phyloP scores from a whole-genome alignment of 176 grass and related monocot species.

The Ensete glaucum region DNA sequence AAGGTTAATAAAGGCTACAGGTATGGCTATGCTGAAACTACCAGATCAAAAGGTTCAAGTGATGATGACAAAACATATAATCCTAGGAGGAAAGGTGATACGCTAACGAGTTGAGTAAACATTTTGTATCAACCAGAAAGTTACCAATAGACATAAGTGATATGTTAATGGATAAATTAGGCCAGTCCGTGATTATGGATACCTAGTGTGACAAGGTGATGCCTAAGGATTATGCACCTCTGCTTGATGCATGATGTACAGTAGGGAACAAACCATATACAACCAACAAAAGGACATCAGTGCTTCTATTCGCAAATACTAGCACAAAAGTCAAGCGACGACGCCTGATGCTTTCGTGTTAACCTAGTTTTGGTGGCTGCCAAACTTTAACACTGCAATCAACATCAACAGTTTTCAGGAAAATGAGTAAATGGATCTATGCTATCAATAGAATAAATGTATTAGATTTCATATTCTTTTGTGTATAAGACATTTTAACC shows the following conservation, averaged over 20 bases:
- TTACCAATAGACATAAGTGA: too few relatives aligned
- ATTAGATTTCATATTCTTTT: background rate
- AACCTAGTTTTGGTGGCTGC: background rate
- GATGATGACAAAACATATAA: too few relatives aligned
- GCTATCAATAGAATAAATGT: background rate
- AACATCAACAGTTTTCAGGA: background rate
- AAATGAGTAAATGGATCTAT: background rate
- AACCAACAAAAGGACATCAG: background rate
- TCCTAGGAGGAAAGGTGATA: too few relatives aligned
- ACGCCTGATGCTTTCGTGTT: background rate
- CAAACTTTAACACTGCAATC: background rate
- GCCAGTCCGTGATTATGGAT: too few relatives aligned
- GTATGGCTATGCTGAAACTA: background rate
- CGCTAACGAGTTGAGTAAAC: too few relatives aligned
- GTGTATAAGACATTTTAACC: background rate
- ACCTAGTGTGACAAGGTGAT: background rate
- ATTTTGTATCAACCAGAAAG: too few relatives aligned
- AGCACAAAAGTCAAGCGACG: background rate
- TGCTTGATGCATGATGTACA: background rate
- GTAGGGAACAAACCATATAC: background rate
- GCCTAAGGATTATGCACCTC: too few relatives aligned
- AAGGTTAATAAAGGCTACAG: background rate
- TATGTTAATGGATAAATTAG: too few relatives aligned
- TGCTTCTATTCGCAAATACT: background rate
- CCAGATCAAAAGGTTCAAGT: background rate